Conservation (phyloP, 164 flowering plant genomes). For the Cinnamomum chago region DNA sequence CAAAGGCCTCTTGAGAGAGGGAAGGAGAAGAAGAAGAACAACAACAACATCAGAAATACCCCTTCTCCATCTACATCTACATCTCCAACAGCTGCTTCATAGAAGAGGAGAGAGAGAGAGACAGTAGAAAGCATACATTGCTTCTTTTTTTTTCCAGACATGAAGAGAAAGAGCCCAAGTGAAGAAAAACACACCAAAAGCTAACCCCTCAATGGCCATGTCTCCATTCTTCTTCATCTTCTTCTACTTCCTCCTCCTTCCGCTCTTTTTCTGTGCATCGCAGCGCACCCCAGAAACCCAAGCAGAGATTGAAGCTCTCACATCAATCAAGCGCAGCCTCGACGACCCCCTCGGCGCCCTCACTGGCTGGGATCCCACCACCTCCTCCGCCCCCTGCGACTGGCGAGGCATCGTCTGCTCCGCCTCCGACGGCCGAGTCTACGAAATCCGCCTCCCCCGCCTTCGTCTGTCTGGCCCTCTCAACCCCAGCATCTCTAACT, state of each 20-base stretch:
- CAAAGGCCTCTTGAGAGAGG: not conserved
- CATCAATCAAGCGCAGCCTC: conserved; percentile 48
- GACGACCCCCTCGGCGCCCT: conserved; percentile 70
- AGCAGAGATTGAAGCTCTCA: conserved; percentile 49
- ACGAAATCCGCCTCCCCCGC: conserved; percentile 73
- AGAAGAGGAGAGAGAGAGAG: not conserved
- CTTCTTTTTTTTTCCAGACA: not conserved
- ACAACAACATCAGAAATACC: not conserved
- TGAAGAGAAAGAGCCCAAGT: not conserved
- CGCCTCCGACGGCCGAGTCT: conserved; percentile 35
- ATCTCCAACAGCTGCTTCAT: too few species aligned
- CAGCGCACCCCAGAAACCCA: conserved; percentile 15
- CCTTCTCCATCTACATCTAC: too few species aligned
- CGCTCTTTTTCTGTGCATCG: conserved; percentile 9
- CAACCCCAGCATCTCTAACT: conserved; percentile 29
- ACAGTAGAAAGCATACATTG: not conserved
- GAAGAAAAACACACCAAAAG: not conserved
- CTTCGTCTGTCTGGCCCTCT: conserved; percentile 59
- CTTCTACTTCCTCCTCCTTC: conserved; percentile 8
- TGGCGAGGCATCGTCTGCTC: conserved; percentile 80
- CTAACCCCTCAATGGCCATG: conserved; percentile 10
- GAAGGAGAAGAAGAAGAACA: not conserved
- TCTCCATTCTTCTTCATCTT: conserved; percentile 9
- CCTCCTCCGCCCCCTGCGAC: conserved; percentile 85
- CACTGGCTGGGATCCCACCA: conserved; percentile 59